Conservation (phyloP, 1,284 basidiomycete genomes). For the Gymnopus androsaceus region DNA sequence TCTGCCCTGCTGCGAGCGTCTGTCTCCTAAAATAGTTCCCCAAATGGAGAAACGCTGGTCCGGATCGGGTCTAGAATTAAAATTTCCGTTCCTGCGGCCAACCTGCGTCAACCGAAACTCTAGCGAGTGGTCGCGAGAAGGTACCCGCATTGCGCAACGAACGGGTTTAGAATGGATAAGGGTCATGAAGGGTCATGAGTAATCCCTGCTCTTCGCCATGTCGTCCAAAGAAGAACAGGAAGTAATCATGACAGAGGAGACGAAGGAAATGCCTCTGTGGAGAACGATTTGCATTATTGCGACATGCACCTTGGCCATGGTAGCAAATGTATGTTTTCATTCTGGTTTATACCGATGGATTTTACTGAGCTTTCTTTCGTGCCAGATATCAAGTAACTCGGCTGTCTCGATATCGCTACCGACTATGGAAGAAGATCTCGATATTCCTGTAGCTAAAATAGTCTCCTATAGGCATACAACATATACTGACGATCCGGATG, state of each 20-base stretch:
- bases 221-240: not conserved
- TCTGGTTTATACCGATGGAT: not conserved
- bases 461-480: too few relatives aligned
- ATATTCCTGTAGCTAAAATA: conserved; percentile 42
- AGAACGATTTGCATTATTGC: conserved; percentile 4
- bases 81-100: too few relatives aligned
- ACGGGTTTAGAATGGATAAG: not conserved
- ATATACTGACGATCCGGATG: too few relatives aligned
- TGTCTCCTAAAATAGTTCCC: too few relatives aligned
- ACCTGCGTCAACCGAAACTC: not conserved
- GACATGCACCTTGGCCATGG: conserved; percentile 30
- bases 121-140: not conserved
- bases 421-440: conserved; percentile 49
- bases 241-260: not conserved
- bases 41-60: too few relatives aligned
- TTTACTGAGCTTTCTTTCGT: not conserved
- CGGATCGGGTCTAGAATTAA: too few relatives aligned
- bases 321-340: conserved; percentile 31
- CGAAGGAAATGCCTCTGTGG: not conserved
- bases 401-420: conserved; percentile 53
- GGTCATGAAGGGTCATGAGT: not conserved
- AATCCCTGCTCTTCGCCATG: not conserved
- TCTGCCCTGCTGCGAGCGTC: too few relatives aligned
- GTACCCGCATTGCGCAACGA: not conserved
- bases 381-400: conserved; percentile 36